A percentile compares a stretch with the other conserved stretches of the same genome.
These are phyloP conservation scores for Pholiota molesta DNA, from an alignment of 768 basidiomycete species.

Conservation along the genomic window DNA sequence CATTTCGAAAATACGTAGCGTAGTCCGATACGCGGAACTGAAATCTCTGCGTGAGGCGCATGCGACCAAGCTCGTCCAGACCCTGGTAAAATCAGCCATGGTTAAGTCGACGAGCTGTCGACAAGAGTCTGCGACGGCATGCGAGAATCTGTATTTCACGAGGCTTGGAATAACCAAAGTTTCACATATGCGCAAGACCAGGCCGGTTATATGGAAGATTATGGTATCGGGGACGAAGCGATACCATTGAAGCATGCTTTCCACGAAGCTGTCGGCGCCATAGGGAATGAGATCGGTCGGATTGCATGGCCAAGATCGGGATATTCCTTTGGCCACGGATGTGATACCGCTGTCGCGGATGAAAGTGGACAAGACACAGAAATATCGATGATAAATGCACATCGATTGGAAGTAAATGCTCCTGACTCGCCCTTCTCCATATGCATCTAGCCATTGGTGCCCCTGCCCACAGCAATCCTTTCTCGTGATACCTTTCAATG, in stretches of 20 bases:
- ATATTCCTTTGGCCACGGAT: background rate
- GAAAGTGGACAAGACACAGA: background rate
- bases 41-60: background rate
- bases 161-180: background rate
- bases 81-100: background rate
- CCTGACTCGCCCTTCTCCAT: background rate
- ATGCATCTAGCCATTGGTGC: background rate
- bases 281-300: slow-evolving; percentile 3
- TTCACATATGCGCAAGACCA: background rate
- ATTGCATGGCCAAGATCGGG: background rate
- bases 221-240: slow-evolving; percentile 6
- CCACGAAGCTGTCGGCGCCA: slow-evolving; percentile 10
- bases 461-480: background rate
- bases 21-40: background rate
- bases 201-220: background rate
- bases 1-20: background rate
- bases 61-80: background rate
- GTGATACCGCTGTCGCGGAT: background rate
- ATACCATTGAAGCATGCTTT: slow-evolving; percentile 13
- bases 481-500: background rate
- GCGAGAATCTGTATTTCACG: background rate
- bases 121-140: background rate
- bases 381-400: background rate
- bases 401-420: background rate
- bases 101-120: background rate